Evolutionary conservation across 2,329 filamentous ascomycete genomes (phyloP).

Genomic region (Trichoderma afroharzianum): DNA sequence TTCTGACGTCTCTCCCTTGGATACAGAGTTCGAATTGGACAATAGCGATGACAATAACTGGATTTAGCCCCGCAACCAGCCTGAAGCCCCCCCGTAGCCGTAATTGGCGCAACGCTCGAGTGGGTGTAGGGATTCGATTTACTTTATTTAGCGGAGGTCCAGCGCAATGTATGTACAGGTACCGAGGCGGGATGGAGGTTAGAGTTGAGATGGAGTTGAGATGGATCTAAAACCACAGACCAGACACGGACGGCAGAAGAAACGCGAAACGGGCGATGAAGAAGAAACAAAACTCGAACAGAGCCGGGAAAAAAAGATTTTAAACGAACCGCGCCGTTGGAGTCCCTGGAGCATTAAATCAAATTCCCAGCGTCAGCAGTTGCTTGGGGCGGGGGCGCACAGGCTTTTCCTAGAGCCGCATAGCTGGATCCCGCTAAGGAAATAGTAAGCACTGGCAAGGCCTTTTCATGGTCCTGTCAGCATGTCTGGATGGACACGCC

Average conservation of each 20-base stretch:
- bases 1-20: background rate
- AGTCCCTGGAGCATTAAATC: background rate
- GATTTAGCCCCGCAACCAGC: conserved; percentile 3
- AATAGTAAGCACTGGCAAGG: conserved; percentile 12
- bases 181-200: background rate
- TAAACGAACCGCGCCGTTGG: background rate
- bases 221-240: background rate
- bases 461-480: conserved; percentile 9
- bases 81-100: conserved; percentile 5
- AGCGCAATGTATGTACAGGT: background rate
- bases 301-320: background rate
- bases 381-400: conserved; percentile 1
- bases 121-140: background rate
- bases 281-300: background rate
- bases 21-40: background rate
- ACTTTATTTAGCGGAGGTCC: conserved; percentile 12
- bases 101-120: conserved; percentile 1
- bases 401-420: conserved; percentile 14
- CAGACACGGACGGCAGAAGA: background rate
- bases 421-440: background rate
- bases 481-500: background rate
- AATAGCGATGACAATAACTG: background rate
- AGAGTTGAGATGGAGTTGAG: background rate
- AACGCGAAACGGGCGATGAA: background rate
- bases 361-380: background rate